Percentiles rank a stretch among this genome's conserved stretches.
Conservation (phyloP, 345 rosid genomes). For the Hypericum perforatum region DNA sequence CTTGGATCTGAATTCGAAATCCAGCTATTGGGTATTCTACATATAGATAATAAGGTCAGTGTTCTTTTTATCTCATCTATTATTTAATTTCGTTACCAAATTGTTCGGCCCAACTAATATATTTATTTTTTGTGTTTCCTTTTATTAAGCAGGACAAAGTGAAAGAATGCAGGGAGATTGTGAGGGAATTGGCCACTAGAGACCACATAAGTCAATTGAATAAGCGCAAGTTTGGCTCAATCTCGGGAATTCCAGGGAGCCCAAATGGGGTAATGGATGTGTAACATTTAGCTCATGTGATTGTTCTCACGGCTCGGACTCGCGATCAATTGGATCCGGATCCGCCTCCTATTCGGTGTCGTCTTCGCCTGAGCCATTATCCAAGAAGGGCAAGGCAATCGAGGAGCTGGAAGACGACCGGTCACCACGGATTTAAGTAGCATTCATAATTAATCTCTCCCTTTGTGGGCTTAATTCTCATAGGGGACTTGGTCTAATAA, state of each 20-base stretch:
- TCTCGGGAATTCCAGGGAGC: conserved; percentile 40
- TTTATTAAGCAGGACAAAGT: conserved; percentile 43
- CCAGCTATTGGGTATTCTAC: conserved; percentile 50
- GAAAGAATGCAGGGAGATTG: conserved; percentile 37
- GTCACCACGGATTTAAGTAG: conserved; percentile 20
- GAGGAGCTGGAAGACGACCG: conserved; percentile 11
- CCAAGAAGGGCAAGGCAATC: conserved; percentile 34
- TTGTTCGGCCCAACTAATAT: conserved; percentile 7
- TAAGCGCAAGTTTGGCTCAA: conserved; percentile 59
- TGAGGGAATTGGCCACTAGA: conserved; percentile 27
- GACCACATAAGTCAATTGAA: conserved; percentile 11
- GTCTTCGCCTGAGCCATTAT: conserved; percentile 47
- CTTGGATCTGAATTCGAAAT: conserved; percentile 37
- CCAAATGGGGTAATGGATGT: conserved; percentile 60
- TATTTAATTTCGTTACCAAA: not conserved
- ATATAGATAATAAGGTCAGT: conserved; percentile 44
- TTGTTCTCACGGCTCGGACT: too few relatives aligned
- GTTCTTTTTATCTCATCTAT: not conserved
- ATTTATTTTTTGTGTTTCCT: not conserved
- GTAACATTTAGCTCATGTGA: conserved; percentile 45
- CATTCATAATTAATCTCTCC: conserved; percentile 28
- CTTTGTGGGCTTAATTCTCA: conserved; percentile 15
- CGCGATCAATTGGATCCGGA: too few relatives aligned
- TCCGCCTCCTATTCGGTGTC: conserved; percentile 25
- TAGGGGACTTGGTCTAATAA: conserved; percentile 1